phyloP scores from a whole-genome alignment of 257 asterid genomes.

The Echium plantagineum region DNA sequence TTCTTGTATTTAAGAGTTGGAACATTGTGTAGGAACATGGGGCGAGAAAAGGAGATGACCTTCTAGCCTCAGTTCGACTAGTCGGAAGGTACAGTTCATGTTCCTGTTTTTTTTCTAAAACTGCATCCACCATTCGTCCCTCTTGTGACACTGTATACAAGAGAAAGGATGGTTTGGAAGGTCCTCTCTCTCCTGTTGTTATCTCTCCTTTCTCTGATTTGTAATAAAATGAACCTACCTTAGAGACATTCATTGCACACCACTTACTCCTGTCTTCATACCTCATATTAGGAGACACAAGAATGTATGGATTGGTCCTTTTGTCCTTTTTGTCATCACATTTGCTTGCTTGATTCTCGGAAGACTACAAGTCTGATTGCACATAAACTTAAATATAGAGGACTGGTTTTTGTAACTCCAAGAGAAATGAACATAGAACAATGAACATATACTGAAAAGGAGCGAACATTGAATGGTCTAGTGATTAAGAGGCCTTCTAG shows the following conservation, averaged over 20 bases:
- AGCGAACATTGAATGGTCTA: too few relatives aligned
- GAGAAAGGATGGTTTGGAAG: neutral
- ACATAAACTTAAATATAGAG: neutral
- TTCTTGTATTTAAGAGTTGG: neutral
- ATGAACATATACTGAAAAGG: too few relatives aligned
- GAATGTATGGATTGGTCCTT: neutral
- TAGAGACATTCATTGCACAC: neutral
- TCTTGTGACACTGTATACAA: neutral
- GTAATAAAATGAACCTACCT: neutral
- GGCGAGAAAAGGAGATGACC: conserved; percentile 76
- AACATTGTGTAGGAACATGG: conserved; percentile 50
- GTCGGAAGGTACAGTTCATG: conserved; percentile 51
- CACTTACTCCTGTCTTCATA: neutral
- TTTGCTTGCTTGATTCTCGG: neutral
- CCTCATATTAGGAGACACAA: neutral
- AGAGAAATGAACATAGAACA: too few relatives aligned
- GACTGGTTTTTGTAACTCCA: too few relatives aligned
- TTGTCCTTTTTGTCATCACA: neutral
- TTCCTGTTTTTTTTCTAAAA: neutral
- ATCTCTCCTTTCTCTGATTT: neutral
- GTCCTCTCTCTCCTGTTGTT: neutral
- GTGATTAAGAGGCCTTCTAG: too few relatives aligned
- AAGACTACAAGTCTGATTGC: neutral
- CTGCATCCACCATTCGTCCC: neutral
- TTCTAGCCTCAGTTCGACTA: conserved; percentile 77